These are phyloP conservation scores for Carpinus viminea DNA, from an alignment of 306 rosid genomes.

Conservation along the genomic window DNA sequence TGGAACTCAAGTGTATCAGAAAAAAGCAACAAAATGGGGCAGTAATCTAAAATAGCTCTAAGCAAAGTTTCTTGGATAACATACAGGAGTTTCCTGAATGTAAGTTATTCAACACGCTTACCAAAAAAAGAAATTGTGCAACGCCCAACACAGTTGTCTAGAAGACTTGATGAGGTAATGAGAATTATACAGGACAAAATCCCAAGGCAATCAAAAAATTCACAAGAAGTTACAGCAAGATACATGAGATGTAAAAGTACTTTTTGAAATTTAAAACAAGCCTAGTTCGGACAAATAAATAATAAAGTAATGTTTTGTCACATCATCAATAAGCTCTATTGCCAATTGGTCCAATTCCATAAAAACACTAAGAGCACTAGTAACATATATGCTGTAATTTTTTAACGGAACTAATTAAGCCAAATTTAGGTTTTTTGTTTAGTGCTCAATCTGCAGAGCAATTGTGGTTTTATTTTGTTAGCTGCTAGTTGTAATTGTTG, in stretches of 20 bases:
- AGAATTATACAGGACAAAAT: neutral
- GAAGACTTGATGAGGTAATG: neutral
- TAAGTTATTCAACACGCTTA: neutral
- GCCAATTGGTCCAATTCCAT: no score
- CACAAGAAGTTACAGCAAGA: neutral
- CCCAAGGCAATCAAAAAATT: neutral
- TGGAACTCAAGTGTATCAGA: neutral
- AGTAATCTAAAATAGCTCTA: neutral
- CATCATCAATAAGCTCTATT: no score
- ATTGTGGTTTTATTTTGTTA: no score
- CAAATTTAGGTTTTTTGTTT: no score
- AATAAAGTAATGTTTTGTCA: no score
- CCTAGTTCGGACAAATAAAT: no score
- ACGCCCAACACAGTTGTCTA: neutral
- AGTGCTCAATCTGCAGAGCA: no score
- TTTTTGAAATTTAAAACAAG: slow-evolving; percentile 6
- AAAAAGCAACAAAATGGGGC: neutral
- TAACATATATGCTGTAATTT: no score
- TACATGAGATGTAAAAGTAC: neutral
- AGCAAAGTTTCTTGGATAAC: neutral
- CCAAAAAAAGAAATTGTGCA: neutral
- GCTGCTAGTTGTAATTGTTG: no score
- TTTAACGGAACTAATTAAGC: no score
- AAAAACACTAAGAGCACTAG: no score
- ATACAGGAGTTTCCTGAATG: neutral